Evolutionary conservation across 495 filamentous ascomycete genomes (phyloP).

Genomic region (Cenococcum geophilum): DNA sequence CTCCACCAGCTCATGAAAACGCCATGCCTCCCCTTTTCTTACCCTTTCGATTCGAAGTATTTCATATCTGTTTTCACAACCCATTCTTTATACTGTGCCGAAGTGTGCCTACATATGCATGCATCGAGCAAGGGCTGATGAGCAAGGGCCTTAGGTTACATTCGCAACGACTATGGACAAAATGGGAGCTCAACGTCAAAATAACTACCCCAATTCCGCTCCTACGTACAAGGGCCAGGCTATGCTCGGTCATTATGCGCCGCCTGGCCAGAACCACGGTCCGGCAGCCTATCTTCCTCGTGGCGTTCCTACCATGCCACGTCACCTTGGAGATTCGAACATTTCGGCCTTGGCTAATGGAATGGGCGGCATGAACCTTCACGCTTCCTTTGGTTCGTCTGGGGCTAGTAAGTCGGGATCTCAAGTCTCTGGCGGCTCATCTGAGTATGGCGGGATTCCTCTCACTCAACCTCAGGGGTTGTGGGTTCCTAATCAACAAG

Average conservation of each 20-base stretch:
- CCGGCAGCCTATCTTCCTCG: slow-evolving; percentile 29
- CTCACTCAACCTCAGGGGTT: slow-evolving; percentile 27
- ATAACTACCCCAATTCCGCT: slow-evolving; percentile 24
- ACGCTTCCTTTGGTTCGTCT: slow-evolving; percentile 33
- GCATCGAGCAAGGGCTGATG: slow-evolving; percentile 4
- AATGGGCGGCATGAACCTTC: slow-evolving; percentile 35
- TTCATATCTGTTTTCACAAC: neutral
- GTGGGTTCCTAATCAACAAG: slow-evolving; percentile 35
- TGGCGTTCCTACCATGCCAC: slow-evolving; percentile 21
- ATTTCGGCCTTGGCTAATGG: slow-evolving; percentile 35
- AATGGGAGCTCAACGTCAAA: slow-evolving; percentile 19
- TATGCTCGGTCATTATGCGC: slow-evolving; percentile 21
- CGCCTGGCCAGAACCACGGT: slow-evolving; percentile 27
- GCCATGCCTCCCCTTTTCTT: slow-evolving; percentile 31
- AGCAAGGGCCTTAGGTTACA: slow-evolving; percentile 7
- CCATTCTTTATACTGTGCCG: neutral
- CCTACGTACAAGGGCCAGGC: slow-evolving; percentile 24
- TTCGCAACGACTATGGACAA: slow-evolving; percentile 14
- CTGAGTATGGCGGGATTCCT: slow-evolving; percentile 30
- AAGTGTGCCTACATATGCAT: slow-evolving; percentile 1
- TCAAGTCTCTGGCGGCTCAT: slow-evolving; percentile 29
- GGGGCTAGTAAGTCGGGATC: slow-evolving; percentile 31
- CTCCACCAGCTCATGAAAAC: slow-evolving; percentile 21
- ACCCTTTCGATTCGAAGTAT: slow-evolving; percentile 12
- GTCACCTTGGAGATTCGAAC: slow-evolving; percentile 19